phyloP scores from a whole-genome alignment of 768 basidiomycete genomes.

The Naganishia vaughanmartiniae region DNA sequence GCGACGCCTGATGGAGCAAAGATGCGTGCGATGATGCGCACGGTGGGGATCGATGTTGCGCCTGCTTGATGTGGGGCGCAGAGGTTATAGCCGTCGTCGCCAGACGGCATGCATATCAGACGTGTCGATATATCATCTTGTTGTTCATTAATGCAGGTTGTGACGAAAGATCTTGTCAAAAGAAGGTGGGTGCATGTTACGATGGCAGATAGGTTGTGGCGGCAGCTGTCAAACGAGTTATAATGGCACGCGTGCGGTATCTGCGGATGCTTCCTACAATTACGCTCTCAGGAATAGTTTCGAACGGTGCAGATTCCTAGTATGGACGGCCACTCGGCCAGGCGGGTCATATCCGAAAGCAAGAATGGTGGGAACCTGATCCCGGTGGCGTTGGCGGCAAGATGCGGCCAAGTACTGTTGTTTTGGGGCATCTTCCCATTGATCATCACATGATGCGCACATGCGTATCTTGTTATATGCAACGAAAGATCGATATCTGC shows the following conservation, averaged over 20 bases:
- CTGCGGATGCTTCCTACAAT: slow-evolving; percentile 20
- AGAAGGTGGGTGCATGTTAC: slow-evolving; percentile 6
- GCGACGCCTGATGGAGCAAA: slow-evolving; percentile 24
- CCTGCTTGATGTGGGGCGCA: slow-evolving; percentile 2
- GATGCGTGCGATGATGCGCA: slow-evolving; percentile 29
- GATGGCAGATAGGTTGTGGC: slow-evolving; percentile 37
- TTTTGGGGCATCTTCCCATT: neutral
- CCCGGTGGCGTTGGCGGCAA: slow-evolving; percentile 30
- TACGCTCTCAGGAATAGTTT: too few species aligned
- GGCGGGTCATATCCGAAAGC: slow-evolving; percentile 1
- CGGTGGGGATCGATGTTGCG: slow-evolving; percentile 26
- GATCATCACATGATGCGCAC: neutral
- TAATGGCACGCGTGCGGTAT: slow-evolving; percentile 49
- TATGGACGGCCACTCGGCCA: slow-evolving; percentile 29
- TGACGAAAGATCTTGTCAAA: slow-evolving; percentile 5
- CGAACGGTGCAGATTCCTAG: slow-evolving; percentile 28
- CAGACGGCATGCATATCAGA: neutral
- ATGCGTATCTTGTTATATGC: neutral
- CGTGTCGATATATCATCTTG: neutral
- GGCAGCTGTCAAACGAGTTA: slow-evolving; percentile 38
- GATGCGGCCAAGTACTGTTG: slow-evolving; percentile 23
- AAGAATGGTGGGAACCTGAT: neutral
- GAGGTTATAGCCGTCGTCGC: neutral
- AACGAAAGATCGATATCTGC: neutral
- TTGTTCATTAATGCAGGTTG: neutral